Percentiles rank a stretch among this genome's conserved stretches.
Conservation (phyloP, 1,284 basidiomycete species). For the Heterobasidion annosum region DNA sequence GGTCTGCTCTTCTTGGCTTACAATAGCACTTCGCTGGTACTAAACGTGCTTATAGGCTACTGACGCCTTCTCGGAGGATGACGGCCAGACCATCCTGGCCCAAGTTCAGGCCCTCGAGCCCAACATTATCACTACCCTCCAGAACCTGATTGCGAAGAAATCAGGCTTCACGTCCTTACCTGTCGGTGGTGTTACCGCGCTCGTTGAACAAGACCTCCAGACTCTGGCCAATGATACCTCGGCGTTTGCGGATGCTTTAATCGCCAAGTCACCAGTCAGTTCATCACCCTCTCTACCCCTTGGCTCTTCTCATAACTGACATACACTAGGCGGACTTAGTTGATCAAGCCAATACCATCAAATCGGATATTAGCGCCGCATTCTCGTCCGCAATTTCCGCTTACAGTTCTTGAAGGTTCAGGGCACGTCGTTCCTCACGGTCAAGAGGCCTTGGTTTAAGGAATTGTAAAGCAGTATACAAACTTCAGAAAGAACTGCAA, state of each 20-base stretch:
- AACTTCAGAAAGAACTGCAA: too few species aligned
- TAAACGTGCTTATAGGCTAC: not conserved
- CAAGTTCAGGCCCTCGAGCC: not conserved
- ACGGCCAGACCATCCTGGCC: not conserved
- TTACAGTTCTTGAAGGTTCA: not conserved
- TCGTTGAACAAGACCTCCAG: not conserved
- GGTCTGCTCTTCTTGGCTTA: not conserved
- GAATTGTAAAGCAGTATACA: too few species aligned
- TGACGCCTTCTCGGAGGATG: not conserved
- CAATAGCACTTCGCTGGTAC: not conserved
- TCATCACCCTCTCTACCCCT: not conserved
- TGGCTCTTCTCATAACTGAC: not conserved
- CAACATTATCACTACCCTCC: not conserved
- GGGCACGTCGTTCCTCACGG: too few species aligned
- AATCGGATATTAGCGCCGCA: not conserved
- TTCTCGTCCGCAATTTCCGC: not conserved
- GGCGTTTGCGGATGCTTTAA: not conserved
- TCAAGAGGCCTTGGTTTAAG: too few species aligned
- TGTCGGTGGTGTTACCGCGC: not conserved
- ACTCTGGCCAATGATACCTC: not conserved
- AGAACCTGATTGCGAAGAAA: not conserved
- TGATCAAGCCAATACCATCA: not conserved
- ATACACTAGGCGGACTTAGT: not conserved
- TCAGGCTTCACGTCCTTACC: not conserved
- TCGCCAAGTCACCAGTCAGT: not conserved